A percentile compares a stretch with the other conserved stretches of the same genome.
Evolutionary conservation across 176 grass and related monocot species (phyloP).

Genomic region (Phoenix dactylifera): DNA sequence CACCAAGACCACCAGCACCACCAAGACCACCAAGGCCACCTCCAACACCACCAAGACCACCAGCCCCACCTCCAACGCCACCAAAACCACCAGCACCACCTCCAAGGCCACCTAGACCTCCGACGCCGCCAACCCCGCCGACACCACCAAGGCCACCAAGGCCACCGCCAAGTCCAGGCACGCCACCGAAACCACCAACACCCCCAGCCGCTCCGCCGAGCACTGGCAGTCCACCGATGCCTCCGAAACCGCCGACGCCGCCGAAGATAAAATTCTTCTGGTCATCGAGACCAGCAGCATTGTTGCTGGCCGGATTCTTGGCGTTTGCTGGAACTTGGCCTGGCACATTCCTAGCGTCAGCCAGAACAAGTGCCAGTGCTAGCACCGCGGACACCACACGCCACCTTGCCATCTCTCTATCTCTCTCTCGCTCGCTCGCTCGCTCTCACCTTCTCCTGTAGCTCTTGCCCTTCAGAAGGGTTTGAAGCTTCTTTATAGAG

Average conservation of each 20-base stretch:
- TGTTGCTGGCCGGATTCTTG: background rate
- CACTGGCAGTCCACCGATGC: too few relatives aligned
- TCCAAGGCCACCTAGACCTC: background rate
- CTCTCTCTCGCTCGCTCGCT: too few relatives aligned
- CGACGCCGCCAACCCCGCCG: conserved; percentile 11
- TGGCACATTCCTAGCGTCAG: conserved; percentile 20
- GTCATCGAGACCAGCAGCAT: conserved; percentile 10
- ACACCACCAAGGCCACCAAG: conserved; percentile 44
- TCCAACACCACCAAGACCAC: too few relatives aligned
- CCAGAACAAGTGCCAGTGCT: conserved; percentile 5
- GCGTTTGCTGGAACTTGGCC: background rate
- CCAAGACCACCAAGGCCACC: conserved; percentile 34
- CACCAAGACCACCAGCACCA: conserved; percentile 10
- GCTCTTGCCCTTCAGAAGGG: too few relatives aligned
- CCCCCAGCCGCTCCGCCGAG: background rate
- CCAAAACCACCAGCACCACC: conserved; percentile 15
- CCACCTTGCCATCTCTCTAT: too few relatives aligned
- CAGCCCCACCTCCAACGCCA: too few relatives aligned
- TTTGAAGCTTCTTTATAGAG: too few relatives aligned
- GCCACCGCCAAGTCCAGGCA: too few relatives aligned
- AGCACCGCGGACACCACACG: too few relatives aligned
- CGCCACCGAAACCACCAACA: background rate
- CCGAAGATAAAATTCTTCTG: conserved; percentile 29
- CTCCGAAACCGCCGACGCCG: background rate
- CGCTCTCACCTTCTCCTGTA: too few relatives aligned